Evolutionary conservation across 768 basidiomycete species (phyloP).

Genomic region (Boletus speciosus): DNA sequence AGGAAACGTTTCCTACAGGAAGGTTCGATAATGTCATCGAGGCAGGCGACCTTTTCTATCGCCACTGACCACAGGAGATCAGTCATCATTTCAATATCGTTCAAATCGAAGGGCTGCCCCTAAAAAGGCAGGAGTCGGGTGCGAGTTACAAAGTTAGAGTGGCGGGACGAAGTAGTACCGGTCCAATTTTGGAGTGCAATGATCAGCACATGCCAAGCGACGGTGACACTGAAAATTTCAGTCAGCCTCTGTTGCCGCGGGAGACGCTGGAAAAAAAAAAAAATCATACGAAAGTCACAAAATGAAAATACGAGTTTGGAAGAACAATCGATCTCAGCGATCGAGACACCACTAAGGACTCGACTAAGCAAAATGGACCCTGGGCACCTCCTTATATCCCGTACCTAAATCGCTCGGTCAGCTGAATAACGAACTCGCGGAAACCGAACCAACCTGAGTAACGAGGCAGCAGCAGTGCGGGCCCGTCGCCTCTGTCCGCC

Average conservation of each 20-base stretch:
- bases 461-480: background rate
- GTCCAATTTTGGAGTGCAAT: background rate
- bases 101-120: constrained; percentile 17
- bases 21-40: constrained; percentile 27
- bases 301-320: constrained; percentile 14
- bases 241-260: constrained; percentile 1
- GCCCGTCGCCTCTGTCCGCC: background rate
- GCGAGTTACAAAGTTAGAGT: constrained; percentile 2
- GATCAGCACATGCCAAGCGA: constrained; percentile 12
- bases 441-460: constrained; percentile 6
- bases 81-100: constrained; percentile 34
- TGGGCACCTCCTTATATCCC: constrained; percentile 9
- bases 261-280: background rate
- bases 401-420: background rate
- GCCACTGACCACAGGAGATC: constrained; percentile 22
- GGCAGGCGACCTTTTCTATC: constrained; percentile 29
- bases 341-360: constrained; percentile 1
- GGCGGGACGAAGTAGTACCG: background rate
- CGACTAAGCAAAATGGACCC: constrained; percentile 5
- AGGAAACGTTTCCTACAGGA: constrained; percentile 27
- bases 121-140: constrained; percentile 24
- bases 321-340: constrained; percentile 24
- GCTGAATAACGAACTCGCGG: background rate
- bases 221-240: background rate
- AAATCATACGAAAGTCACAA: constrained; percentile 1